These are phyloP conservation scores for Apocynum venetum DNA, from an alignment of 257 asterid genomes.

Conservation along the genomic window DNA sequence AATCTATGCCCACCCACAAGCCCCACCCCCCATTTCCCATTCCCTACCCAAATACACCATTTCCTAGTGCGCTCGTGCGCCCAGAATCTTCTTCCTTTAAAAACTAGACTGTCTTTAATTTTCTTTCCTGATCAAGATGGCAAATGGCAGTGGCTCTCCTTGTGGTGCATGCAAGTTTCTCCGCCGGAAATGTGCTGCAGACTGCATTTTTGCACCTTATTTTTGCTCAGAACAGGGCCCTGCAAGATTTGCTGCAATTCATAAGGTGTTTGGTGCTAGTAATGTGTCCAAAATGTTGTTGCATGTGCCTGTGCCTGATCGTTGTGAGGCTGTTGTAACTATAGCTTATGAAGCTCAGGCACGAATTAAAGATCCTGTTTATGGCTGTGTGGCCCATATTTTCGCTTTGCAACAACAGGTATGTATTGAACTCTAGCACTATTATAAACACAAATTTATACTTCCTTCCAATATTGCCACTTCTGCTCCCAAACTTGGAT, in stretches of 20 bases:
- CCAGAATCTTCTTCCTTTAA: neutral
- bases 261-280: slow-evolving; percentile 94
- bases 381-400: slow-evolving; percentile 81
- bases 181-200: slow-evolving; percentile 73
- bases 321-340: slow-evolving; percentile 80
- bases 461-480: neutral
- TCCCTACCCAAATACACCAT: slow-evolving; percentile 24
- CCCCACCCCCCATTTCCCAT: slow-evolving; percentile 12
- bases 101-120: too few relatives aligned
- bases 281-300: slow-evolving; percentile 69
- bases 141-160: slow-evolving; percentile 62
- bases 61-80: slow-evolving; percentile 71
- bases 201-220: slow-evolving; percentile 78
- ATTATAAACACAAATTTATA: neutral
- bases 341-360: slow-evolving; percentile 95
- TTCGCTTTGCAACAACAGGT: slow-evolving; percentile 88
- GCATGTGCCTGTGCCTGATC: slow-evolving; percentile 63
- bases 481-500: too few relatives aligned
- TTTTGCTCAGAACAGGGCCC: slow-evolving; percentile 90
- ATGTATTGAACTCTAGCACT: neutral
- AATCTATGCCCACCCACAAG: slow-evolving; percentile 18
- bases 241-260: slow-evolving; percentile 81
- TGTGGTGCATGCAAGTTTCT: slow-evolving; percentile 98
- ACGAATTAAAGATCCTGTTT: slow-evolving; percentile 73
- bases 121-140: slow-evolving; percentile 16